These are phyloP conservation scores for Verticillium tricorpus DNA, from an alignment of 2,329 filamentous ascomycete species.

Conservation along the genomic window DNA sequence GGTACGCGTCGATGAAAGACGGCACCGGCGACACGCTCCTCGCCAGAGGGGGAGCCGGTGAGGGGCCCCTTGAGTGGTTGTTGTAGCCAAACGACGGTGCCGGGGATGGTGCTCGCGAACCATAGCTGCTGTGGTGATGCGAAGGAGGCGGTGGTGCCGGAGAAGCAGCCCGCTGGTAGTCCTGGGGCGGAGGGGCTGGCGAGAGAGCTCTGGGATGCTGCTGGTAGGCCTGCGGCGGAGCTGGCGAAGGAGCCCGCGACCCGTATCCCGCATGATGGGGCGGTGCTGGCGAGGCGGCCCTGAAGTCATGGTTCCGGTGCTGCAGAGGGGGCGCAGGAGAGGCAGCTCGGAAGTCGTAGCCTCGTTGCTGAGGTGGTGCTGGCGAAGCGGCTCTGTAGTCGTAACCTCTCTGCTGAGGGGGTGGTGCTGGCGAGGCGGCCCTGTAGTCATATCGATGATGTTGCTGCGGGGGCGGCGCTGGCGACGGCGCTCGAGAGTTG, in stretches of 20 bases:
- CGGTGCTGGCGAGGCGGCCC: conserved; percentile 21
- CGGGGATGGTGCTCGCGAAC: conserved; percentile 32
- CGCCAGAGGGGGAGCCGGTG: neutral
- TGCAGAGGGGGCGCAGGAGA: conserved; percentile 26
- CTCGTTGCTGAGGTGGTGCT: conserved; percentile 19
- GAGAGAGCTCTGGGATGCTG: conserved; percentile 22
- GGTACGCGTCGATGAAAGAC: neutral
- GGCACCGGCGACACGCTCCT: neutral
- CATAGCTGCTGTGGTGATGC: conserved; percentile 25
- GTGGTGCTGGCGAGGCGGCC: conserved; percentile 31
- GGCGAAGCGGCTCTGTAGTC: conserved; percentile 11
- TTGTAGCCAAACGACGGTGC: conserved; percentile 27
- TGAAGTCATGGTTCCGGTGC: conserved; percentile 13
- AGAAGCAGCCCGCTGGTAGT: conserved; percentile 13
- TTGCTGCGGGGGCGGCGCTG: conserved; percentile 19
- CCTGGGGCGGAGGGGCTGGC: conserved; percentile 22
- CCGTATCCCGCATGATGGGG: conserved; percentile 14
- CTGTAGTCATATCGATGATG: conserved; percentile 14
- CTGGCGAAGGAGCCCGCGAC: conserved; percentile 33
- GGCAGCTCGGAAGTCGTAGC: conserved; percentile 23
- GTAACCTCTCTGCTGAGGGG: conserved; percentile 18
- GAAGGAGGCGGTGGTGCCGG: conserved; percentile 22
- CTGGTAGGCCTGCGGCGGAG: conserved; percentile 17
- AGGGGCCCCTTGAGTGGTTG: conserved; percentile 11
- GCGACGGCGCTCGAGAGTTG: conserved; percentile 16